These are phyloP conservation scores for Penicillium cinerascens DNA, from an alignment of 495 filamentous ascomycete species.

Conservation along the genomic window DNA sequence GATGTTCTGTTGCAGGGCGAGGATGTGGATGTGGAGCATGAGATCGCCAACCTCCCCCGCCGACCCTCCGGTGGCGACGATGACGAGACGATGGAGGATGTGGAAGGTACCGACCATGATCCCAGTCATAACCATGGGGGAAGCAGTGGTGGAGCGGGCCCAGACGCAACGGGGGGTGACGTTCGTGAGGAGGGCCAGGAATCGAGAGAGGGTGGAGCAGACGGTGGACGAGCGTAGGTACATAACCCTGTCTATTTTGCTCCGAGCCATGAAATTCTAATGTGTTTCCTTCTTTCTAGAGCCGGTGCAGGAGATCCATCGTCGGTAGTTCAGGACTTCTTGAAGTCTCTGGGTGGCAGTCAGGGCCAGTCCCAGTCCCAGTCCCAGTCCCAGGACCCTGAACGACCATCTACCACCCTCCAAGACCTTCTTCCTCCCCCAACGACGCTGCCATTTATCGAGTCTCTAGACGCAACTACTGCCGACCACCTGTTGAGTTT, in stretches of 20 bases:
- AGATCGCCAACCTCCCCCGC: constrained; percentile 62
- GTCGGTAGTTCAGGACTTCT: constrained; percentile 75
- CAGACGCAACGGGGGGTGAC: constrained; percentile 84
- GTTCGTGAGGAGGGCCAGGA: constrained; percentile 84
- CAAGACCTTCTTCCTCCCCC: constrained; percentile 77
- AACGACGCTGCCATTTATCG: constrained; percentile 71
- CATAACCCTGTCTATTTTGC: constrained; percentile 40
- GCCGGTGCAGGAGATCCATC: constrained; percentile 51
- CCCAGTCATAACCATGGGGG: constrained; percentile 53
- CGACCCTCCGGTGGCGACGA: constrained; percentile 53
- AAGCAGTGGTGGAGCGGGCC: constrained; percentile 73
- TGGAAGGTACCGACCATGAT: constrained; percentile 60
- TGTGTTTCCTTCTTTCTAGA: constrained; percentile 21
- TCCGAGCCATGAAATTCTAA: constrained; percentile 2
- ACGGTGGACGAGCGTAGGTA: constrained; percentile 99
- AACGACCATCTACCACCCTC: constrained; percentile 75
- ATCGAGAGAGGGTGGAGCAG: constrained; percentile 85
- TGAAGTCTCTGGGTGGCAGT: constrained; percentile 72
- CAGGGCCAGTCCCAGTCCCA: constrained; percentile 42
- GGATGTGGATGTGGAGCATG: constrained; percentile 77
- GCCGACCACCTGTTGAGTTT: constrained; percentile 72
- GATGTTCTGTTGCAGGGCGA: constrained; percentile 80
- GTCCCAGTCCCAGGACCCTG: constrained; percentile 46
- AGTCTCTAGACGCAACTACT: constrained; percentile 57
- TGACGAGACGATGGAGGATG: constrained; percentile 83